Evolutionary conservation across 75 land plant genomes (phyloP), one percentile per base, ranked within the genome.

Genomic region (Cunninghamia lanceolata): DNA sequence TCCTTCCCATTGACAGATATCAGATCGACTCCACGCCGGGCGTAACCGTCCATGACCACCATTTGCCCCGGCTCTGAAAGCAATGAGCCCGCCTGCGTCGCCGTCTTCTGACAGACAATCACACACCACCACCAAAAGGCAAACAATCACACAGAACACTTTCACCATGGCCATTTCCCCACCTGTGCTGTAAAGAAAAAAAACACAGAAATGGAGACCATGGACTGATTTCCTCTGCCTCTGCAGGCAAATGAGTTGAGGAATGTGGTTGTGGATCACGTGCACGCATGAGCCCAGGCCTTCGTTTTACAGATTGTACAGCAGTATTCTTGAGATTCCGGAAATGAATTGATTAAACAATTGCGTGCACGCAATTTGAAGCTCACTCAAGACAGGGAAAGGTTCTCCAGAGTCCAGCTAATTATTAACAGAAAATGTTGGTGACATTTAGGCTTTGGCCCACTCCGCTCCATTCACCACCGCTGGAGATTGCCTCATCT

Each of bases 1-100:
- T 34, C 89, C 89, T 17, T 63, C 28, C 89, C 89, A 88, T 13
- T 66, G 19, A 43, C 87, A 85, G 92, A 83, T 14, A 38, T 30
- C 30, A 11, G 47, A 79, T 68, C 83, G 76, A 94, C 0, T 70
- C 50, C 84, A 82, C 38, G 16, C 30, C 1, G 59, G 34, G 1
- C 52, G 38, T 32, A 82, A 34, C 35, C 0, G 11, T 30, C 35
- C 36, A 8, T n/a, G n/a, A n/a, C 38, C 56, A 32, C 16, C 47
- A 14, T 82, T 54, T 35, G 84, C 84, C 25, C 9, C 32, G 8
- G 28, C 46, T 59, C 17, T 47, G 46, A 82, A 82, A 16, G 59
- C 53, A 3, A 82, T 9, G 3, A 82, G 39, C 30, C 52, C 54
- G 17, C 34, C 84, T 3, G 17, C 1, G 38, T 82, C 83, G 5